These are phyloP conservation scores for Pilatotrama ljubarskyi DNA, from an alignment of 768 basidiomycete genomes.

Conservation along the genomic window DNA sequence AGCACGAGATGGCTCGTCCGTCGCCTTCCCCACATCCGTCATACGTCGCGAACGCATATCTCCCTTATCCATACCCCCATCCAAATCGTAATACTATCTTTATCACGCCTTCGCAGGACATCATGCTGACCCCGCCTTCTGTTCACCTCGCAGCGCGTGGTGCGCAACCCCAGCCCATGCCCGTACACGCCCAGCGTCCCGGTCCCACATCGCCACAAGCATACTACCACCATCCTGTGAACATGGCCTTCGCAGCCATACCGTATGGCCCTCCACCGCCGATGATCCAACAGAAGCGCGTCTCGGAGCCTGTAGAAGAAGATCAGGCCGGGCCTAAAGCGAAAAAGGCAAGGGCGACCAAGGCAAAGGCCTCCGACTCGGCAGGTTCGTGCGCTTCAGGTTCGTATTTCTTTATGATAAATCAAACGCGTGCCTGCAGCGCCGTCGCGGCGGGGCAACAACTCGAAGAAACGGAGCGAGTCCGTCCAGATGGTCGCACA, in stretches of 20 bases:
- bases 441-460: slow-evolving; percentile 66
- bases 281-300: slow-evolving; percentile 32
- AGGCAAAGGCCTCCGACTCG: slow-evolving; percentile 33
- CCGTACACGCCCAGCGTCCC: slow-evolving; percentile 26
- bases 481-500: slow-evolving; percentile 64
- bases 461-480: slow-evolving; percentile 71
- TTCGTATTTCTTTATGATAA: not conserved
- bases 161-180: slow-evolving; percentile 36
- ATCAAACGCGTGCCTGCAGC: slow-evolving; percentile 9
- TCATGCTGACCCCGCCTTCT: slow-evolving; percentile 51
- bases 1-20: slow-evolving; percentile 15
- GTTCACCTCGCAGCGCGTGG: slow-evolving; percentile 59
- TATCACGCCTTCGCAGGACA: slow-evolving; percentile 48
- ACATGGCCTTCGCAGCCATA: slow-evolving; percentile 15
- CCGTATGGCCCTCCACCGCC: slow-evolving; percentile 10
- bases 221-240: slow-evolving; percentile 13
- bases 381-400: slow-evolving; percentile 30
- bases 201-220: slow-evolving; percentile 15
- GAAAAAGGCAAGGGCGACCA: slow-evolving; percentile 47
- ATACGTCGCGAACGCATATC: slow-evolving; percentile 22
- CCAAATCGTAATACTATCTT: slow-evolving; percentile 24
- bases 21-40: slow-evolving; percentile 15
- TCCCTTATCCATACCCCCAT: slow-evolving; percentile 17
- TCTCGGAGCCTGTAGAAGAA: slow-evolving; percentile 39
- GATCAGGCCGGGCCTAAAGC: slow-evolving; percentile 44